These are phyloP conservation scores for Simmondsia chinensis DNA, from an alignment of 148 eudicot species.

Conservation along the genomic window DNA sequence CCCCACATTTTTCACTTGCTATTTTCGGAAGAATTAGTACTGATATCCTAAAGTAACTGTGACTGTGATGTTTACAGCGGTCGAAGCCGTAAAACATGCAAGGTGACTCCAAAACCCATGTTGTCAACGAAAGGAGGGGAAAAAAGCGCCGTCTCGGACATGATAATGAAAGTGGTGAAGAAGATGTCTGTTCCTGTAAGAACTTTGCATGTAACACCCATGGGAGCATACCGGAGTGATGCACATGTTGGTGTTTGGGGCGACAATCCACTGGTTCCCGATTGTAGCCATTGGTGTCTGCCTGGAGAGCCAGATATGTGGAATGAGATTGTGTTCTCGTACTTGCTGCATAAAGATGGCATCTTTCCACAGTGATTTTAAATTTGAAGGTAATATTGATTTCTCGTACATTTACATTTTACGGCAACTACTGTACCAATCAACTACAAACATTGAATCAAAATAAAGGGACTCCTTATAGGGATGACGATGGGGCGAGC, in stretches of 20 bases:
- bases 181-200: constrained; percentile 49
- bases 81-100: constrained; percentile 42
- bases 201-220: constrained; percentile 60
- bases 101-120: constrained; percentile 47
- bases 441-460: too few relatives aligned
- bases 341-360: constrained; percentile 34
- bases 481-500: too few relatives aligned
- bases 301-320: constrained; percentile 89
- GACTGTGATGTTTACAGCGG: constrained; percentile 29
- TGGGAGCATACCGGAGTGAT: constrained; percentile 78
- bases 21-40: neutral
- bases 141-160: constrained; percentile 38
- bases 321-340: constrained; percentile 72
- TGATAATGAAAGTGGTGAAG: constrained; percentile 33
- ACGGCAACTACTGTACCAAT: too few relatives aligned
- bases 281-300: constrained; percentile 89
- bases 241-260: constrained; percentile 82
- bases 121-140: constrained; percentile 39
- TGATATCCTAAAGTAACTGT: neutral
- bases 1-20: too few relatives aligned
- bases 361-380: constrained; percentile 5
- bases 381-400: constrained; percentile 14
- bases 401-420: neutral
- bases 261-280: constrained; percentile 62
- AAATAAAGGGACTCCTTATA: too few relatives aligned